A percentile compares a stretch with the other conserved stretches of the same genome.
These are phyloP conservation scores for Ephemerocybe angulata DNA, from an alignment of 768 basidiomycete genomes.

Conservation along the genomic window DNA sequence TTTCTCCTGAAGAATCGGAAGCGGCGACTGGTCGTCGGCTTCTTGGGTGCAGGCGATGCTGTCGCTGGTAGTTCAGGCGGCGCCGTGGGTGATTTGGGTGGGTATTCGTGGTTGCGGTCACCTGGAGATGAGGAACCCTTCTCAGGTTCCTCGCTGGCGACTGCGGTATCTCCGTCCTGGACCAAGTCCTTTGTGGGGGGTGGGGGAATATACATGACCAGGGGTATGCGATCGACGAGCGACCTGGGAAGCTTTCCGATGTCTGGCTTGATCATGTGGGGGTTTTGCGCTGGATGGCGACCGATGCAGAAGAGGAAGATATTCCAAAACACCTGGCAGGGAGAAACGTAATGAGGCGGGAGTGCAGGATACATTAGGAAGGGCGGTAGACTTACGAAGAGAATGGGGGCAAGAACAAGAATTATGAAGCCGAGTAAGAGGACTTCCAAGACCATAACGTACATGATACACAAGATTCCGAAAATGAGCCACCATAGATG, in stretches of 20 bases:
- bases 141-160: conserved; percentile 28
- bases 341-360: not conserved
- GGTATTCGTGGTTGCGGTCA: conserved; percentile 51
- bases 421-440: conserved; percentile 71
- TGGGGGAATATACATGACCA: conserved; percentile 82
- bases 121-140: conserved; percentile 30
- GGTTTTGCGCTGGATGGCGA: conserved; percentile 74
- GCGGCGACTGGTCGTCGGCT: conserved; percentile 19
- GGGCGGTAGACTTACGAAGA: conserved; percentile 54
- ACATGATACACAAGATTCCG: conserved; percentile 75
- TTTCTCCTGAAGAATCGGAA: conserved; percentile 49
- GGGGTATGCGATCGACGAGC: conserved; percentile 73
- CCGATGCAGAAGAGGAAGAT: conserved; percentile 76
- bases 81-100: conserved; percentile 44
- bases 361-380: conserved; percentile 3
- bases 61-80: conserved; percentile 27
- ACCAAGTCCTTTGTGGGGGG: conserved; percentile 36
- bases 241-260: conserved; percentile 70
- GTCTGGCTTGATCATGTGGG: conserved; percentile 71
- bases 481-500: conserved; percentile 88
- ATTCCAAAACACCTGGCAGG: conserved; percentile 65
- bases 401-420: conserved; percentile 72
- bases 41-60: conserved; percentile 8
- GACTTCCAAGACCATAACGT: conserved; percentile 67
- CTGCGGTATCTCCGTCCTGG: conserved; percentile 33